Conservation (phyloP, 257 asterid genomes). For the Solanum lignicaule region DNA sequence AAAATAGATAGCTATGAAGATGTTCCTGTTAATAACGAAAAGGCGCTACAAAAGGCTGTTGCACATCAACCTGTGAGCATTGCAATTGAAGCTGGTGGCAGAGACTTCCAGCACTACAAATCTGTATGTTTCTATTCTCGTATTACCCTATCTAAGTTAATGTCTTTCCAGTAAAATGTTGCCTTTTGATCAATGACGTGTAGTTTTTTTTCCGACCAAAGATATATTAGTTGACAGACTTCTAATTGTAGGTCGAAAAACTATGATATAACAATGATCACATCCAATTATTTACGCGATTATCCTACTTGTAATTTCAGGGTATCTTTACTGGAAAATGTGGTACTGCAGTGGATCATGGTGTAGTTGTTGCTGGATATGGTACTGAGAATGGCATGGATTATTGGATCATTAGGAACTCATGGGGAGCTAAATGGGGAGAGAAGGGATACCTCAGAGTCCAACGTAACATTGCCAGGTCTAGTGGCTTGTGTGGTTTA, state of each 20-base stretch:
- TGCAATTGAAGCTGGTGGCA: slow-evolving; percentile 11
- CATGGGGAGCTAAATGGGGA: slow-evolving; percentile 55
- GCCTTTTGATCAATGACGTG: neutral
- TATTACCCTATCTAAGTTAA: neutral
- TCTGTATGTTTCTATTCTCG: slow-evolving; percentile 3
- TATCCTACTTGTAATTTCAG: slow-evolving; percentile 6
- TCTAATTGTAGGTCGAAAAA: neutral
- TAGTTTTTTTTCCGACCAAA: neutral
- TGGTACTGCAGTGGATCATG: slow-evolving; percentile 37
- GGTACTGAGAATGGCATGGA: slow-evolving; percentile 34
- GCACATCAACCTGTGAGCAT: slow-evolving; percentile 12
- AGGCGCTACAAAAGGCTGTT: slow-evolving; percentile 17
- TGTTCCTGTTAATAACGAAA: slow-evolving; percentile 10
- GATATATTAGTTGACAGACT: neutral
- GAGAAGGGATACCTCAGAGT: slow-evolving; percentile 39
- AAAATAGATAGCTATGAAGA: slow-evolving; percentile 14
- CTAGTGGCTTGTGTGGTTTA: slow-evolving; percentile 38
- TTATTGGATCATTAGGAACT: slow-evolving; percentile 50
- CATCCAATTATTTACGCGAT: neutral
- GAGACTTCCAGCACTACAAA: slow-evolving; percentile 7
- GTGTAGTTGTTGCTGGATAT: slow-evolving; percentile 42
- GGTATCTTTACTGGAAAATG: slow-evolving; percentile 51
- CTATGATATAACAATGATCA: neutral
- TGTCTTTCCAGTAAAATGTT: neutral
- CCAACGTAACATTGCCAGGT: slow-evolving; percentile 29